phyloP scores from a whole-genome alignment of 768 basidiomycete genomes.

The Tricholoma saponaceum region DNA sequence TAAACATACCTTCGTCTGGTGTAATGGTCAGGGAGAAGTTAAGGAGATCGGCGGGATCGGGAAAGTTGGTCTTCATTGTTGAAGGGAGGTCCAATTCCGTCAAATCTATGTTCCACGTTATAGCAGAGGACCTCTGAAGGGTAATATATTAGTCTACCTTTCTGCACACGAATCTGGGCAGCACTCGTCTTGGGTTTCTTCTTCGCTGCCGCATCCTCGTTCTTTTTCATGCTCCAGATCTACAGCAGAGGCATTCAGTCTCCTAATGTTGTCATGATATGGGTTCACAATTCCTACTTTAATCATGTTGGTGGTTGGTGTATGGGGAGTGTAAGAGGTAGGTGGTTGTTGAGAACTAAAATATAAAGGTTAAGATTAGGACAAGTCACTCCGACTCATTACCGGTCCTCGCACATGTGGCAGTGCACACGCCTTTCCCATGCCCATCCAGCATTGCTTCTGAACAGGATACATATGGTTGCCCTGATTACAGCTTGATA shows the following conservation, averaged over 20 bases:
- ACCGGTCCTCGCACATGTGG: constrained; percentile 13
- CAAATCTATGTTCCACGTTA: constrained; percentile 53
- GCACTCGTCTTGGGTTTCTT: constrained; percentile 98
- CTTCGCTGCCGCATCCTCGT: constrained; percentile 94
- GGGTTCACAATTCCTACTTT: constrained; percentile 28
- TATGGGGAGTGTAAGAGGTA: constrained; percentile 24
- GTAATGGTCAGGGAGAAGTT: constrained; percentile 95
- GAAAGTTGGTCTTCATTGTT: constrained; percentile 95
- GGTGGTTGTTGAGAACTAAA: constrained; percentile 23
- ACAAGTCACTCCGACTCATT: constrained; percentile 15
- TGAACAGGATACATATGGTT: constrained; percentile 5
- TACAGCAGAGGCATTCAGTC: constrained; percentile 26
- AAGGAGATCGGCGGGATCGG: constrained; percentile 90
- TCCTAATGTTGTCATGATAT: neutral
- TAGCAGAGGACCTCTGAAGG: neutral
- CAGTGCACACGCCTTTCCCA: constrained; percentile 10
- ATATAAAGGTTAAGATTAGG: constrained; percentile 10
- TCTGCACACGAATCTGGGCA: constrained; percentile 98
- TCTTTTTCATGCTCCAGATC: constrained; percentile 99
- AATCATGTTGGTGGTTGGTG: constrained; percentile 36
- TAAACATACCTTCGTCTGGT: constrained; percentile 85
- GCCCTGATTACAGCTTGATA: constrained; percentile 1
- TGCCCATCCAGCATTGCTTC: constrained; percentile 2
- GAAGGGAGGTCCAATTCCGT: constrained; percentile 94
- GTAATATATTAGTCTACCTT: constrained; percentile 54